These are phyloP conservation scores for Solanum clarkiae DNA, from an alignment of 257 asterid genomes.

Conservation along the genomic window DNA sequence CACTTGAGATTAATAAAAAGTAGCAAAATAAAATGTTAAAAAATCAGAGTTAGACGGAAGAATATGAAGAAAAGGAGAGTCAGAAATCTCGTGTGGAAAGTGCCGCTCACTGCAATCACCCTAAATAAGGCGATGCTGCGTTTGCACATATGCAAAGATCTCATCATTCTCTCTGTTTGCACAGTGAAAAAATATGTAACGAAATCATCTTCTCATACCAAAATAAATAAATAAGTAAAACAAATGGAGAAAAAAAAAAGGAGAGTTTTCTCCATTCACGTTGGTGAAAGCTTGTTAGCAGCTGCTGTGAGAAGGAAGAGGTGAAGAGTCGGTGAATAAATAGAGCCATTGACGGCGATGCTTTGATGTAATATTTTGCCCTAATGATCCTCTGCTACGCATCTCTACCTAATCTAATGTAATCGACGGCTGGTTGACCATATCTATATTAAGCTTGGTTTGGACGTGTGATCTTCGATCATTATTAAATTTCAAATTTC, in stretches of 20 bases:
- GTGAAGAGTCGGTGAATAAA: not conserved
- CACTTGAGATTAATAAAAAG: not conserved
- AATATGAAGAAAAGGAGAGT: not conserved
- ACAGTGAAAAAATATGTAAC: not conserved
- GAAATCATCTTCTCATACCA: not conserved
- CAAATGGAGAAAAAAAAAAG: not conserved
- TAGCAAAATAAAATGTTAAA: not conserved
- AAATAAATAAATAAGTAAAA: not conserved
- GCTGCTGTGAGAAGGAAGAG: not conserved
- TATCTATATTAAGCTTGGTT: no score
- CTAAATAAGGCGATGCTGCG: not conserved
- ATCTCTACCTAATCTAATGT: not conserved
- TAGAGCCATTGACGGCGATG: not conserved
- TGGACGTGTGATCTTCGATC: no score
- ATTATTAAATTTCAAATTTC: no score
- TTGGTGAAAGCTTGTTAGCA: not conserved
- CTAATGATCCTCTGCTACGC: not conserved
- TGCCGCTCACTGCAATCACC: not conserved
- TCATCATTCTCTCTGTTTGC: not conserved
- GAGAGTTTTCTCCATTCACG: not conserved
- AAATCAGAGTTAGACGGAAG: not conserved
- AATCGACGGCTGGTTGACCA: not conserved
- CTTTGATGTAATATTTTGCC: not conserved
- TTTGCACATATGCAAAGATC: not conserved
- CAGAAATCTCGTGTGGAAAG: constrained; percentile 3